phyloP scores from a whole-genome alignment of 495 filamentous ascomycete species.

The Thermothielavioides terrestris region DNA sequence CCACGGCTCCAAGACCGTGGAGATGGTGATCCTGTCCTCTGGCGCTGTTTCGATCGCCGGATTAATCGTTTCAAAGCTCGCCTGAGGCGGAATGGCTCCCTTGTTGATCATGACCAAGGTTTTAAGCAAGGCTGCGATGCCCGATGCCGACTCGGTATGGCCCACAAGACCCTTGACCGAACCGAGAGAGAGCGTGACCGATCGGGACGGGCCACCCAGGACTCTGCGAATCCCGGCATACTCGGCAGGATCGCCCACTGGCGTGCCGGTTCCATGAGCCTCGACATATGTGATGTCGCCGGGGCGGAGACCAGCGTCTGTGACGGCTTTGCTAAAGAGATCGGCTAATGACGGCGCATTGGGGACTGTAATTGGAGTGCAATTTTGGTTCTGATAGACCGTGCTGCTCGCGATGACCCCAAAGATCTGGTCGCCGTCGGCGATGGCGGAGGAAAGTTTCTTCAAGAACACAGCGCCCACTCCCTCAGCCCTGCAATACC shows the following conservation, averaged over 20 bases:
- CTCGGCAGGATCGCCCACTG: neutral
- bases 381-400: neutral
- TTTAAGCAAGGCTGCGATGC: neutral
- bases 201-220: neutral
- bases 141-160: neutral
- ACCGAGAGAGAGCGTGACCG: neutral
- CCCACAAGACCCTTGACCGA: neutral
- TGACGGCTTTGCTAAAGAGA: neutral
- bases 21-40: constrained; percentile 33
- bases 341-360: neutral
- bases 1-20: constrained; percentile 27
- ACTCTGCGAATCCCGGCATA: neutral
- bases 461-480: constrained; percentile 47
- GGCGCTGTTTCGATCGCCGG: no score
- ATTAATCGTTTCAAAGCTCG: no score
- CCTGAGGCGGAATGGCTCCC: neutral
- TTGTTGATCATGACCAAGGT: neutral
- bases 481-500: constrained; percentile 54
- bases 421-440: no score
- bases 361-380: neutral
- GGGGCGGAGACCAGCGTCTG: neutral
- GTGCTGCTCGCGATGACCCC: no score
- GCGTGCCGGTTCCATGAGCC: neutral
- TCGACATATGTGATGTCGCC: neutral
- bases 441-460: constrained; percentile 39